Percentiles rank a stretch among this genome's conserved stretches.
Conservation (phyloP, 192 early-diverging fungal species). For the Coemansia nantahalensis region DNA sequence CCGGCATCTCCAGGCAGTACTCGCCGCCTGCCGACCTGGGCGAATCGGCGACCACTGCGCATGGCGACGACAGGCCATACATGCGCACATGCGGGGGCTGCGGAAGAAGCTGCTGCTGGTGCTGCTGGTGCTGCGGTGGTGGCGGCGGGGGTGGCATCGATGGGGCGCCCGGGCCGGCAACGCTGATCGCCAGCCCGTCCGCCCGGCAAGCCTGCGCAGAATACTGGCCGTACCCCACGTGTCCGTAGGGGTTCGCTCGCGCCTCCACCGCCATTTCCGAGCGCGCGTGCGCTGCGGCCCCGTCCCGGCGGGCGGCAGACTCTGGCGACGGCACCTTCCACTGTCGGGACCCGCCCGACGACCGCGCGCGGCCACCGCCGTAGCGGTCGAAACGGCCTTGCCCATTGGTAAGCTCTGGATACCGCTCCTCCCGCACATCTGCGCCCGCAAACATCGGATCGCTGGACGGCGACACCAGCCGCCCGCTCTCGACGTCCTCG, state of each 20-base stretch:
- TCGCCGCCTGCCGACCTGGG: background rate
- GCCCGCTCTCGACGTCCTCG: conserved; percentile 64
- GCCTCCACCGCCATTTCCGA: no score
- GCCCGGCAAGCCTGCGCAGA: conserved; percentile 35
- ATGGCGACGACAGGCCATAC: conserved; percentile 2
- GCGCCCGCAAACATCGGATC: conserved; percentile 64
- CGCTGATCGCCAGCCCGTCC: conserved; percentile 9
- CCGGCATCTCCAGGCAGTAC: background rate
- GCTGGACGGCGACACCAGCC: conserved; percentile 63
- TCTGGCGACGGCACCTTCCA: conserved; percentile 17
- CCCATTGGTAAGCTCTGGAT: conserved; percentile 66
- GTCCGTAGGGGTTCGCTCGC: no score
- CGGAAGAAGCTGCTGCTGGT: no score
- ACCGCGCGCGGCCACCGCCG: conserved; percentile 20
- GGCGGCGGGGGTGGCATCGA: background rate
- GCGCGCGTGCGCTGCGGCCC: no score
- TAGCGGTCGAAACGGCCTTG: conserved; percentile 36
- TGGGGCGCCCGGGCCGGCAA: background rate
- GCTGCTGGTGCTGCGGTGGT: no score
- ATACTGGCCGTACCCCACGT: conserved; percentile 42
- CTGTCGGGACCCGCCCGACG: conserved; percentile 12
- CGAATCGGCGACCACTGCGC: background rate
- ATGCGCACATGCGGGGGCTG: background rate
- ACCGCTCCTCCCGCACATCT: conserved; percentile 70
- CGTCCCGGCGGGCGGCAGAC: conserved; percentile 7